Percentiles rank a stretch among this genome's conserved stretches.
These are phyloP conservation scores for Paecilomyces formosus DNA, from an alignment of 2,329 filamentous ascomycete species.

Conservation along the genomic window DNA sequence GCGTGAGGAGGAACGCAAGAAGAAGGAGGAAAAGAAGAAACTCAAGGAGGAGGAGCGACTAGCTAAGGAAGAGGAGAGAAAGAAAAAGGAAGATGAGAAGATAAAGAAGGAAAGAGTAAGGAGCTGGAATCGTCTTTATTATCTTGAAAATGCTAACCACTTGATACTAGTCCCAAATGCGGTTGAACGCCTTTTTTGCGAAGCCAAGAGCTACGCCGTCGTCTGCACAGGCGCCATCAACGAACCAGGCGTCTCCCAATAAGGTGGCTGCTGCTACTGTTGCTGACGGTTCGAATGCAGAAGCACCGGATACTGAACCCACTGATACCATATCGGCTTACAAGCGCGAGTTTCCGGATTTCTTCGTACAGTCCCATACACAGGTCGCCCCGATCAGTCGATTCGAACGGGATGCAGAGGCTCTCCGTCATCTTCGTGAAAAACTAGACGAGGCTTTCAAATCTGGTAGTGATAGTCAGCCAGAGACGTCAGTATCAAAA, in stretches of 20 bases:
- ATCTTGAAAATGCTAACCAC: slow-evolving; percentile 13
- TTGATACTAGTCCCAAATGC: slow-evolving; percentile 40
- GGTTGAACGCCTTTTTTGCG: slow-evolving; percentile 43
- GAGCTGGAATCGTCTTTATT: not conserved
- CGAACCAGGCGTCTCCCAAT: slow-evolving; percentile 12
- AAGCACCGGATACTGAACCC: slow-evolving; percentile 10
- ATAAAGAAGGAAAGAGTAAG: slow-evolving; percentile 41
- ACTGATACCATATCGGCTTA: slow-evolving; percentile 46
- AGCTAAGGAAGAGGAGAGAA: slow-evolving; percentile 36
- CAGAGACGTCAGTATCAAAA: slow-evolving; percentile 15
- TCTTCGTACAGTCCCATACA: slow-evolving; percentile 68
- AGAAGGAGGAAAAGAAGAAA: slow-evolving; percentile 38
- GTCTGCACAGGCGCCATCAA: slow-evolving; percentile 9
- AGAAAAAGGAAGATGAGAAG: slow-evolving; percentile 41
- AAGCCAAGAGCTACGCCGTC: slow-evolving; percentile 29
- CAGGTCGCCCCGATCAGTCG: slow-evolving; percentile 54
- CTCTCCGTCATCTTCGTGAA: slow-evolving; percentile 46
- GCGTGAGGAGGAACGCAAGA: slow-evolving; percentile 38
- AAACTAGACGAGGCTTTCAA: slow-evolving; percentile 38
- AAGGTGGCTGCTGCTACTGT: slow-evolving; percentile 4
- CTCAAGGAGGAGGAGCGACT: slow-evolving; percentile 33
- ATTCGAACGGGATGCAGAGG: slow-evolving; percentile 53
- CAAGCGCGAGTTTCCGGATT: slow-evolving; percentile 67
- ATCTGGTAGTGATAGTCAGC: slow-evolving; percentile 4
- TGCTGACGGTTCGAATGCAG: slow-evolving; percentile 4